A percentile compares a stretch with the other conserved stretches of the same genome.
Conservation (phyloP, 2,329 filamentous ascomycete species). For the Emergomyces pasteurianus region DNA sequence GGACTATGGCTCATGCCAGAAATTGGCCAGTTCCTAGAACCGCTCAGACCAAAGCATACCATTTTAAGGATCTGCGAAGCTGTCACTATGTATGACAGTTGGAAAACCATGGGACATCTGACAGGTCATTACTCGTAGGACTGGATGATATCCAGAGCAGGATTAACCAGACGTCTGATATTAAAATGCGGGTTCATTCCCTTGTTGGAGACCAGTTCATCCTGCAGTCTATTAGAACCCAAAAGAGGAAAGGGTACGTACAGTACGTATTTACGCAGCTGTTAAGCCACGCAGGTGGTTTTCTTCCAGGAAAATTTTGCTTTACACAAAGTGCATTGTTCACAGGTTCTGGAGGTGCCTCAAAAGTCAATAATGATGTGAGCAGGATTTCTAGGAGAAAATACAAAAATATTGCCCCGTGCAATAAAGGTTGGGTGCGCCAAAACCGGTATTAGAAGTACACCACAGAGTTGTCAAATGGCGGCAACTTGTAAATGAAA, state of each 20-base stretch:
- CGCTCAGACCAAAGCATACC: too few relatives aligned
- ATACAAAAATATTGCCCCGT: background rate
- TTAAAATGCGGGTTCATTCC: background rate
- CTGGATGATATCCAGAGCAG: background rate
- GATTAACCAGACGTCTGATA: background rate
- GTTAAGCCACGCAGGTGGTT: background rate
- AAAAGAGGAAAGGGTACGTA: background rate
- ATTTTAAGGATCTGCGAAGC: background rate
- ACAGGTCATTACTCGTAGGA: background rate
- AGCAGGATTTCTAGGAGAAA: background rate
- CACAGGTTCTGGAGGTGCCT: background rate
- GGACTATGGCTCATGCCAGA: background rate
- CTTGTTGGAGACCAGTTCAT: background rate
- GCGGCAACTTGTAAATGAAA: background rate
- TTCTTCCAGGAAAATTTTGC: background rate
- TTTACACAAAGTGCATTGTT: background rate
- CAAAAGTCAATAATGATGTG: background rate
- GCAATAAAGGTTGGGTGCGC: background rate
- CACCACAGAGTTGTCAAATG: background rate
- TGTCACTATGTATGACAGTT: background rate
- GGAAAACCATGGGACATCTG: background rate
- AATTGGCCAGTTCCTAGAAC: background rate
- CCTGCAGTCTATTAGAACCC: background rate
- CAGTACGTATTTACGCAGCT: background rate
- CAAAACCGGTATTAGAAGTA: background rate